Evolutionary conservation across 768 basidiomycete genomes (phyloP).

Genomic region (Antrodiella citrinella): DNA sequence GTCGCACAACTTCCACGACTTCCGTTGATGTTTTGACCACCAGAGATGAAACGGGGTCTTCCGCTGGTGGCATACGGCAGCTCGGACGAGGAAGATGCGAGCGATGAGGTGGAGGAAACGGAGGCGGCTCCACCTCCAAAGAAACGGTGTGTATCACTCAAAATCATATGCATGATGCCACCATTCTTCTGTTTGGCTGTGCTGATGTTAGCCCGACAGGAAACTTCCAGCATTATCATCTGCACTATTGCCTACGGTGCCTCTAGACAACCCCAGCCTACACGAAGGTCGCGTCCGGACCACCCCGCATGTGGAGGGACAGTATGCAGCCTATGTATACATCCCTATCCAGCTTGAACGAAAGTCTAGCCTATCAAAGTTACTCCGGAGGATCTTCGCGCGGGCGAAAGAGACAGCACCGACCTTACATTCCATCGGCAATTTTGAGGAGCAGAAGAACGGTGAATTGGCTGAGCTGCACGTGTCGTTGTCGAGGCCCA

Average conservation of each 20-base stretch:
- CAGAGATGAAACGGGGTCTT: conserved; percentile 15
- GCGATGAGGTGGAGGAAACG: neutral
- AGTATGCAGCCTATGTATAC: conserved; percentile 76
- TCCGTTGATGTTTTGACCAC: too few species aligned
- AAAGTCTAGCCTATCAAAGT: conserved; percentile 33
- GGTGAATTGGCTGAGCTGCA: conserved; percentile 47
- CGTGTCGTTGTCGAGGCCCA: conserved; percentile 78
- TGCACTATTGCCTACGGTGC: conserved; percentile 37
- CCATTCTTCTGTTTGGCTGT: too few species aligned
- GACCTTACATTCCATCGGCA: conserved; percentile 37
- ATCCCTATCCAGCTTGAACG: conserved; percentile 46
- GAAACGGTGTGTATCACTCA: too few species aligned
- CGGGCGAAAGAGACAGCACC: conserved; percentile 39
- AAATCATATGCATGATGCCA: too few species aligned
- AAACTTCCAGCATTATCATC: conserved; percentile 56
- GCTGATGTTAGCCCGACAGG: too few species aligned
- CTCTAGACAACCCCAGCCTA: conserved; percentile 63
- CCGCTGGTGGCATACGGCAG: conserved; percentile 15
- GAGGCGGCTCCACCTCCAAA: conserved; percentile 4
- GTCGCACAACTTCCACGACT: too few species aligned
- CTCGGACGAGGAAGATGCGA: conserved; percentile 14
- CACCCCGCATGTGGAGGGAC: conserved; percentile 78
- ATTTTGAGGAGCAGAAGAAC: conserved; percentile 8
- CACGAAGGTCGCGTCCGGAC: conserved; percentile 82
- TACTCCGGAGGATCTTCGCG: conserved; percentile 37